Evolutionary conservation across 2,329 filamentous ascomycete species (phyloP).

Genomic region (Paradendryphiella salina): DNA sequence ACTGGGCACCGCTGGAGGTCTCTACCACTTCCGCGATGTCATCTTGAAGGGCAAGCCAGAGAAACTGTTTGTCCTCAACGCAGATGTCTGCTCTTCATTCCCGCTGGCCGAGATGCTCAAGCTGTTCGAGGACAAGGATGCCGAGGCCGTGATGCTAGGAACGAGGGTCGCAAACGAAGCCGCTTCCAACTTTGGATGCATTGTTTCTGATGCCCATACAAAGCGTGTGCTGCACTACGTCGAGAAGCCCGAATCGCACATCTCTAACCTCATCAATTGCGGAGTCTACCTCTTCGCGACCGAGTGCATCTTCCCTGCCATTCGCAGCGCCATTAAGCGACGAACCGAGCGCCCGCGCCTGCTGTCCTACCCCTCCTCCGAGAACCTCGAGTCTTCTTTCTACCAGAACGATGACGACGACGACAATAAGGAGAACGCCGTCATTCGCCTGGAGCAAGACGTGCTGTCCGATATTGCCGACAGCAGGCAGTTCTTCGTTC

Average conservation of each 20-base stretch:
- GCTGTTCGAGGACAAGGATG: constrained; percentile 91
- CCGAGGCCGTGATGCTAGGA: constrained; percentile 93
- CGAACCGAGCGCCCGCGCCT: constrained; percentile 88
- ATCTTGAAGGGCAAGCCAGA: constrained; percentile 95
- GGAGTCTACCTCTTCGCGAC: constrained; percentile 97
- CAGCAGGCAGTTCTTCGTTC: constrained; percentile 96
- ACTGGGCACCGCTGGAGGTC: constrained; percentile 89
- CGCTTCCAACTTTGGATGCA: constrained; percentile 95
- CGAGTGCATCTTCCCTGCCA: constrained; percentile 94
- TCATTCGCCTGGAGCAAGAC: constrained; percentile 94
- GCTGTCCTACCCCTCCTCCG: constrained; percentile 92
- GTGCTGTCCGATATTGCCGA: constrained; percentile 94
- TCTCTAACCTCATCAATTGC: constrained; percentile 98
- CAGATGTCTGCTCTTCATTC: constrained; percentile 98
- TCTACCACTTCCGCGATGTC: constrained; percentile 99
- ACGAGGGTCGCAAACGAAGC: constrained; percentile 89
- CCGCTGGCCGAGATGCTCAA: constrained; percentile 93
- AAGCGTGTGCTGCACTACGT: constrained; percentile 98
- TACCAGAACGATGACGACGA: constrained; percentile 68
- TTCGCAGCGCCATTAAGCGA: constrained; percentile 92
- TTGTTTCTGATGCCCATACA: constrained; percentile 90
- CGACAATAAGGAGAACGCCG: constrained; percentile 75
- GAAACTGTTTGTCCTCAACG: constrained; percentile 95
- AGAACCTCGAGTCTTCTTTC: constrained; percentile 78
- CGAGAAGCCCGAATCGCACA: constrained; percentile 96